Percentiles rank a stretch among this genome's conserved stretches.
phyloP scores from a whole-genome alignment of 768 basidiomycete genomes.

The Rhodotorula toruloides region DNA sequence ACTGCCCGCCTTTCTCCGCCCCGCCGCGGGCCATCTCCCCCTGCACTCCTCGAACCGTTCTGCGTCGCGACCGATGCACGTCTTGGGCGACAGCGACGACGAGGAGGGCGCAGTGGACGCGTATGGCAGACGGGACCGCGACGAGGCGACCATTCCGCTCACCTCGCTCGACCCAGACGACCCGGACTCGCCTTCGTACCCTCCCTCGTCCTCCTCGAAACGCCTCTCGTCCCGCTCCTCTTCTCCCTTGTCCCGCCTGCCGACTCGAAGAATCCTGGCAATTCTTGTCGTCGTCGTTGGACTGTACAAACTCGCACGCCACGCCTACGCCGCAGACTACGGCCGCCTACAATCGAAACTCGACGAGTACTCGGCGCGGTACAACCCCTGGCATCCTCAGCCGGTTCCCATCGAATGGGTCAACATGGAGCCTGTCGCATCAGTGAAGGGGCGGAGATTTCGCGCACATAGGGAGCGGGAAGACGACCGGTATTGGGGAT shows the following conservation, averaged over 20 bases:
- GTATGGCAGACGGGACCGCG: neutral
- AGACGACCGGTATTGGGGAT: conserved; percentile 14
- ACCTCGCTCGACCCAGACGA: neutral
- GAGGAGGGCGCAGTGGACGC: neutral
- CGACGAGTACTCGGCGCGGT: neutral
- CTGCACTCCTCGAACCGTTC: neutral
- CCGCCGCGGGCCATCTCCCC: neutral
- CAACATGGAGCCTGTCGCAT: neutral
- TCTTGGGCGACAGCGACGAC: neutral
- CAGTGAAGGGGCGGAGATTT: conserved; percentile 10
- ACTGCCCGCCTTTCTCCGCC: neutral
- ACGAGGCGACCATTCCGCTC: conserved; percentile 1
- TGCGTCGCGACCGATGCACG: neutral
- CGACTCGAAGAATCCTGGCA: conserved; percentile 8
- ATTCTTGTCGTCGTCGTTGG: conserved; percentile 24
- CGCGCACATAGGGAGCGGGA: conserved; percentile 2
- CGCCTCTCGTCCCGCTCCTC: neutral
- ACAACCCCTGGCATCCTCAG: conserved; percentile 18
- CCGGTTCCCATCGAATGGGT: neutral
- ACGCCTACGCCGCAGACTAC: neutral
- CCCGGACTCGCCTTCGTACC: neutral
- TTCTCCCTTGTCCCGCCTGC: neutral
- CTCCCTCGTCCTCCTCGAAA: neutral
- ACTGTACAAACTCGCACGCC: conserved; percentile 16
- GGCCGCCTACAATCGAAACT: neutral